Percentiles rank a stretch among this genome's conserved stretches.
These are phyloP conservation scores for Phytophthora multivora DNA, from an alignment of 352 stramenopile species.

Conservation along the genomic window DNA sequence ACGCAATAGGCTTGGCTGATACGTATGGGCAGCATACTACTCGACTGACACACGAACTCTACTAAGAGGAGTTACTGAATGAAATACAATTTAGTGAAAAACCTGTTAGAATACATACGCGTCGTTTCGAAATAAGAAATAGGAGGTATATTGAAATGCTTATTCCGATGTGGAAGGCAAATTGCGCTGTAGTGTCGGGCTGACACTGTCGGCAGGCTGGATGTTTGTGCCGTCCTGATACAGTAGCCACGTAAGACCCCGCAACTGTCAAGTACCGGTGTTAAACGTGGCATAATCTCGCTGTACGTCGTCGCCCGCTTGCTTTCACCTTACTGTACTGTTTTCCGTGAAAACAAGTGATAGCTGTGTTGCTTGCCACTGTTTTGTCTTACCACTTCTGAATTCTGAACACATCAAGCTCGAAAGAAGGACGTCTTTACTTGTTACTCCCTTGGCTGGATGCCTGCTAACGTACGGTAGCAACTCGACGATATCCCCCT, in stretches of 20 bases:
- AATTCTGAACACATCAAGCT: no score
- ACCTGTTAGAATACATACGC: constrained; percentile 4
- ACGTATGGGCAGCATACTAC: no score
- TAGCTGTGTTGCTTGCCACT: not conserved
- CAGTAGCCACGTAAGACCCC: not conserved
- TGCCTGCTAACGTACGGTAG: no score
- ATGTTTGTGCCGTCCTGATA: not conserved
- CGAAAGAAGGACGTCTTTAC: no score
- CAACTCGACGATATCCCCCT: no score
- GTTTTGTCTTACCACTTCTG: not conserved
- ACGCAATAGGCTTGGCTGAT: no score
- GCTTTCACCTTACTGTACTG: not conserved
- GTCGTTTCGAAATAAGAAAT: constrained; percentile 11
- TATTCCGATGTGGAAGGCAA: not conserved
- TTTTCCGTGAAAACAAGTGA: not conserved
- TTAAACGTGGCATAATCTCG: not conserved
- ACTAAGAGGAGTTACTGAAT: no score
- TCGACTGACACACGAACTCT: no score
- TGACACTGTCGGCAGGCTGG: not conserved
- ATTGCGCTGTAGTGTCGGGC: not conserved
- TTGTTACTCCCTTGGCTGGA: no score
- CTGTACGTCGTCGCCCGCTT: not conserved
- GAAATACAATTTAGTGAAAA: no score
- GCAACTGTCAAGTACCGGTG: not conserved
- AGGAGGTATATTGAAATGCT: not conserved